Conservation (phyloP, 495 filamentous ascomycete genomes). For the Penicillium paradoxum region DNA sequence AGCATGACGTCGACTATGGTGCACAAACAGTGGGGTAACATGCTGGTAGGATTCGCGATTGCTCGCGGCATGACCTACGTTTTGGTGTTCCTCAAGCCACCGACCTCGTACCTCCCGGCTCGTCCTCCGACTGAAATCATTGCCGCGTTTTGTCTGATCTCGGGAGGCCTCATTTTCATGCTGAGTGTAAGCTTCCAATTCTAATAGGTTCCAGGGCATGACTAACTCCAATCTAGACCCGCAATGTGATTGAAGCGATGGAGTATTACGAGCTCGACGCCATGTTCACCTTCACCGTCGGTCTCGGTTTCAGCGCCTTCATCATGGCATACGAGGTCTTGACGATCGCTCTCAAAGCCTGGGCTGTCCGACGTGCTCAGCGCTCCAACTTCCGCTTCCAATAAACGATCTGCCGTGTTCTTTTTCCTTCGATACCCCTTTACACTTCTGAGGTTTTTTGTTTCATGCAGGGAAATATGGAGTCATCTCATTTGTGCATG, state of each 20-base stretch:
- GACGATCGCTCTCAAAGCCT: slow-evolving; percentile 82
- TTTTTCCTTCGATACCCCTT: slow-evolving; percentile 23
- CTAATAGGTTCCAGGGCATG: neutral
- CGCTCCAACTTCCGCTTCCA: slow-evolving; percentile 22
- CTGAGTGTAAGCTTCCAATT: slow-evolving; percentile 60
- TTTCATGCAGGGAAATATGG: slow-evolving; percentile 1
- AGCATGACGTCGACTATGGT: slow-evolving; percentile 87
- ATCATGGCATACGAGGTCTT: slow-evolving; percentile 81
- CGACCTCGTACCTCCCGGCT: slow-evolving; percentile 74
- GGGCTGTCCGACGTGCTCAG: slow-evolving; percentile 65
- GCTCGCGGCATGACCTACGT: slow-evolving; percentile 78
- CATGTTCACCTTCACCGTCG: slow-evolving; percentile 93
- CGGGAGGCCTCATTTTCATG: slow-evolving; percentile 92
- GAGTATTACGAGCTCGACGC: slow-evolving; percentile 66
- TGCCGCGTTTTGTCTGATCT: slow-evolving; percentile 77
- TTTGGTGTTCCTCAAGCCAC: slow-evolving; percentile 73
- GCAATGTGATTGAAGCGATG: slow-evolving; percentile 71
- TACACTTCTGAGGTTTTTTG: slow-evolving; percentile 13
- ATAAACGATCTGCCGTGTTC: slow-evolving; percentile 7
- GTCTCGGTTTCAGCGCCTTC: slow-evolving; percentile 75
- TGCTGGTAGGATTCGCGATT: slow-evolving; percentile 76
- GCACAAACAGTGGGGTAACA: slow-evolving; percentile 89
- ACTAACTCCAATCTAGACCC: slow-evolving; percentile 41
- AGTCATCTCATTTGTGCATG: neutral
- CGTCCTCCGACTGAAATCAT: slow-evolving; percentile 90